phyloP scores from a whole-genome alignment of 371 early-diverging fungal species.

The Catenaria anguillulae region DNA sequence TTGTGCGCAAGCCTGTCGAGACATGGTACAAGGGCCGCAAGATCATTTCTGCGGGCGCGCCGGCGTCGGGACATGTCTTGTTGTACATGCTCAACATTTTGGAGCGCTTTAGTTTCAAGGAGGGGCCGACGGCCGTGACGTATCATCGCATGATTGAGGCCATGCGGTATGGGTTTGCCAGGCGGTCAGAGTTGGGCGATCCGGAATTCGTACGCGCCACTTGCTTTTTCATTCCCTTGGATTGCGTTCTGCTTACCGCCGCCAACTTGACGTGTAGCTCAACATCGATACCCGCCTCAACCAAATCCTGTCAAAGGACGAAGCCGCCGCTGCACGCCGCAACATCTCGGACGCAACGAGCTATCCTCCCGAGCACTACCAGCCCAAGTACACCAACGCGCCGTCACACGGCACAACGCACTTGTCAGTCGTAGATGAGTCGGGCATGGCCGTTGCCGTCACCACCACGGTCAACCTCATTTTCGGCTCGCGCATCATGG shows the following conservation, averaged over 20 bases:
- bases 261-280: too few species aligned
- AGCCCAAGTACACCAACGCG: slow-evolving; percentile 55
- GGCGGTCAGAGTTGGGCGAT: slow-evolving; percentile 69
- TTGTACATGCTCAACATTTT: slow-evolving; percentile 75
- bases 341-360: slow-evolving; percentile 66
- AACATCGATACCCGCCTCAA: slow-evolving; percentile 30
- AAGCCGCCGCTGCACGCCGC: slow-evolving; percentile 42
- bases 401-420: slow-evolving; percentile 96
- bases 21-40: slow-evolving; percentile 39
- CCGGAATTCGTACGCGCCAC: too few species aligned
- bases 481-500: slow-evolving; percentile 90
- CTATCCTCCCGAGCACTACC: slow-evolving; percentile 50
- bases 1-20: slow-evolving; percentile 40
- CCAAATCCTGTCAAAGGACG: slow-evolving; percentile 50
- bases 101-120: slow-evolving; percentile 58
- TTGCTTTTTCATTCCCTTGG: too few species aligned
- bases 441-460: slow-evolving; percentile 72
- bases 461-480: slow-evolving; percentile 91
- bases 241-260: too few species aligned
- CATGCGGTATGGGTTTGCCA: slow-evolving; percentile 79
- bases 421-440: slow-evolving; percentile 72
- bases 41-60: slow-evolving; percentile 27
- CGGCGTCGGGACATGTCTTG: slow-evolving; percentile 71
- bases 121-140: slow-evolving; percentile 38
- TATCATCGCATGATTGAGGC: slow-evolving; percentile 75